Evolutionary conservation across 768 basidiomycete genomes (phyloP), one percentile per base, ranked within the genome.

Genomic region (Kondoa subrosea): DNA sequence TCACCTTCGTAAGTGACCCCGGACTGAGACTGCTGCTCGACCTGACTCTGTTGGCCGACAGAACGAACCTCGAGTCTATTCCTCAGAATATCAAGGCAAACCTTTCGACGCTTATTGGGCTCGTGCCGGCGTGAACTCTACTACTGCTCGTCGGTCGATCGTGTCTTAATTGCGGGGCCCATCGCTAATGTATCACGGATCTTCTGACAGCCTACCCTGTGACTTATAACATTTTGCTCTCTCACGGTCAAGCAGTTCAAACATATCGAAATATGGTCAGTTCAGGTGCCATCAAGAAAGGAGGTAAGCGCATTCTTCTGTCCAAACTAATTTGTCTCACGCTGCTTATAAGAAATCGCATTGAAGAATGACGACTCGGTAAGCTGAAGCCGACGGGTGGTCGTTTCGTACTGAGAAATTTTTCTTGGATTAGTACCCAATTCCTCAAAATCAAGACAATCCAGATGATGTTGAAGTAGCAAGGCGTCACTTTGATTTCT

Each of bases 301-400:
- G 69, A 1, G 40, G 40, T 50, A 50, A 21, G 40, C n/a, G n/a
- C n/a, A n/a, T 50, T 50, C 21, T 21, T 8, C 40, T 21, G 12
- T 50, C 40, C 40, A 50, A 50, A 8, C 21, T 21, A 50, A 8
- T 50, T 8, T 21, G 21, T 8, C 40, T 8, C 21, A 50, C 40
- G 8, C 40, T 50, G 40, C 40, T 50, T 50, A 8, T 8, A 50
- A 50, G 67, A 64, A 25, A 83, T 83, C 31, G 77, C 81, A 0
- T 80, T 82, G 74, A 83, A 83, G 73, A 82, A 80, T 68, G 81
- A 82, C 69, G 81, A 82, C 71, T 81, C 78, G n/a, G n/a, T n/a
- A n/a, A n/a, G n/a, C n/a, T n/a, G n/a, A n/a, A n/a, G n/a, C n/a
- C n/a, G n/a, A n/a, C n/a, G n/a, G n/a, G n/a, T 64, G 77, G 76